These are phyloP conservation scores for Geosiphon pyriformis DNA, from an alignment of 192 early-diverging fungal species.

Conservation along the genomic window DNA sequence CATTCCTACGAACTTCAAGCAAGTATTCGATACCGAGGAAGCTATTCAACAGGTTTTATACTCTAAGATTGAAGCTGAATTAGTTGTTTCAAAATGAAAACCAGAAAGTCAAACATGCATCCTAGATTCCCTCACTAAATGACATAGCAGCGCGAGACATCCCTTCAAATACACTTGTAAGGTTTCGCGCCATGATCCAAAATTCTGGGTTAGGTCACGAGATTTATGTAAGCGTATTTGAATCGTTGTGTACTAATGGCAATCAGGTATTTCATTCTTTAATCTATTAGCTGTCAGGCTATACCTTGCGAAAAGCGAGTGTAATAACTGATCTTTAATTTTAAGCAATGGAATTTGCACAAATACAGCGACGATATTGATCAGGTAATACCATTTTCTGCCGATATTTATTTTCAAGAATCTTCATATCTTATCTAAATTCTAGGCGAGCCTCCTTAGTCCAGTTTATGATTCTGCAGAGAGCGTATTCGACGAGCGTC, in stretches of 20 bases:
- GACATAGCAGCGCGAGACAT: slow-evolving; percentile 28
- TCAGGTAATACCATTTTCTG: neutral
- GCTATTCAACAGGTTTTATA: slow-evolving; percentile 28
- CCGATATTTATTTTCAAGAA: no score
- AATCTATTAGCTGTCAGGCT: neutral
- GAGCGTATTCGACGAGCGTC: slow-evolving; percentile 49
- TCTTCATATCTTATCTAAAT: neutral
- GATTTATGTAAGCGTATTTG: slow-evolving; percentile 39
- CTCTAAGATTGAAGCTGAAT: neutral
- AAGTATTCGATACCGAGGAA: slow-evolving; percentile 29
- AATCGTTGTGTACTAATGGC: slow-evolving; percentile 27
- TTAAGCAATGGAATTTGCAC: slow-evolving; percentile 16
- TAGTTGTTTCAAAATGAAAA: no score
- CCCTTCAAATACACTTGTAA: slow-evolving; percentile 45
- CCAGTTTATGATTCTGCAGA: neutral
- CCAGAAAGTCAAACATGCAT: no score
- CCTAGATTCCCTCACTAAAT: slow-evolving; percentile 43
- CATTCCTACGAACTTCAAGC: slow-evolving; percentile 30
- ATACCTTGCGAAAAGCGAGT: no score
- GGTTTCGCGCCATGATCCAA: slow-evolving; percentile 81
- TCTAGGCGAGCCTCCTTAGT: no score
- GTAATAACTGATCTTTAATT: no score
- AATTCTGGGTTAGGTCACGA: slow-evolving; percentile 73
- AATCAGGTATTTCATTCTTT: slow-evolving; percentile 27
- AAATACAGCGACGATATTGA: slow-evolving; percentile 13